Evolutionary conservation across 2,329 filamentous ascomycete genomes (phyloP).

Genomic region (Penicillium sp.): DNA sequence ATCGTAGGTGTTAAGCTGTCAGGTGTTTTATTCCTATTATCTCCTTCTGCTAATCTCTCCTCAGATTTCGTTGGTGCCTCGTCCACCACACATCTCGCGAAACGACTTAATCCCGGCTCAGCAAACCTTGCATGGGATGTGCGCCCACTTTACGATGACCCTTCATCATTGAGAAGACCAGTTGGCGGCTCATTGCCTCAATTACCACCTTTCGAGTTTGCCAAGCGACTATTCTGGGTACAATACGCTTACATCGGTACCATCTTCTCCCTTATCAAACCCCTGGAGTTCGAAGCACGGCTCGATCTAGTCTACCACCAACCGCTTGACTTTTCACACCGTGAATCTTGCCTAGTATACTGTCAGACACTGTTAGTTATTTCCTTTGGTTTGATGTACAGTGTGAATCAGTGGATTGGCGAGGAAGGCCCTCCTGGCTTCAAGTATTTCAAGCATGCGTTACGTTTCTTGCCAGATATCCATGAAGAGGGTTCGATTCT

Average conservation of each 20-base stretch:
- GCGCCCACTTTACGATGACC: constrained; percentile 30
- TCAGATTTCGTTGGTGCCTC: constrained; percentile 30
- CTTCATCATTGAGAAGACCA: constrained; percentile 24
- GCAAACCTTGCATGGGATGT: constrained; percentile 31
- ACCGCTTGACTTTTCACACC: constrained; percentile 37
- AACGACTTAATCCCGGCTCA: constrained; percentile 28
- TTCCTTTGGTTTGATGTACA: constrained; percentile 51
- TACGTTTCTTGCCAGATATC: constrained; percentile 47
- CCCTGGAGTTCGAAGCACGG: constrained; percentile 41
- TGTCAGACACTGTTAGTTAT: constrained; percentile 48
- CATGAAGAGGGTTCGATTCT: constrained; percentile 49
- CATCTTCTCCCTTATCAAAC: constrained; percentile 48
- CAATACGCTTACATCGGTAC: constrained; percentile 52
- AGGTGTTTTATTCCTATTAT: not conserved
- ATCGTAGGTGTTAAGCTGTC: constrained; percentile 19
- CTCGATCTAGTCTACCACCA: constrained; percentile 40
- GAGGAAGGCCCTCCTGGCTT: constrained; percentile 49
- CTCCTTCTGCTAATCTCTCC: not conserved
- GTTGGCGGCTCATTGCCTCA: constrained; percentile 27
- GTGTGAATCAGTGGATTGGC: constrained; percentile 49
- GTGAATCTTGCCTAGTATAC: constrained; percentile 43
- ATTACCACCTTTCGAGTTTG: constrained; percentile 45
- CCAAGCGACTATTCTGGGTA: constrained; percentile 43
- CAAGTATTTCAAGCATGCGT: constrained; percentile 46
- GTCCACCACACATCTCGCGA: constrained; percentile 30